phyloP scores from a whole-genome alignment of 306 rosid genomes.

The Myrica gale region DNA sequence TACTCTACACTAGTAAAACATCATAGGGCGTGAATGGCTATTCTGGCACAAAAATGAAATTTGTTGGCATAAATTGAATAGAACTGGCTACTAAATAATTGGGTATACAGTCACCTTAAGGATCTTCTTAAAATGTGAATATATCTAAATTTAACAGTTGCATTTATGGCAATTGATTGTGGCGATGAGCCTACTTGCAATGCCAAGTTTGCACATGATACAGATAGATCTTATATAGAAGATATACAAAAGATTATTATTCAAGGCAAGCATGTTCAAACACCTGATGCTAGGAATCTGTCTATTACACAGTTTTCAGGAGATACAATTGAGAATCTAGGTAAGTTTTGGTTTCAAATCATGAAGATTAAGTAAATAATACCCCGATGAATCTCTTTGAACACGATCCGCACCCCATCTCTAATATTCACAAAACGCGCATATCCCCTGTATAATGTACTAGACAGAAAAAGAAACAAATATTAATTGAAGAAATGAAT shows the following conservation, averaged over 20 bases:
- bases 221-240: not conserved
- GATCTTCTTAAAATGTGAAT: not conserved
- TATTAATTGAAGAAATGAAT: conserved; percentile 19
- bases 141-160: not conserved
- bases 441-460: conserved; percentile 92
- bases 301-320: not conserved
- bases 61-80: not conserved
- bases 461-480: conserved; percentile 12
- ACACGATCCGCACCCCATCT: conserved; percentile 98
- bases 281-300: not conserved
- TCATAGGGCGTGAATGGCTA: not conserved
- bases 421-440: conserved; percentile 88
- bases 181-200: not conserved
- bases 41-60: not conserved
- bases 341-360: not conserved
- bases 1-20: not conserved
- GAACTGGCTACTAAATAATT: not conserved
- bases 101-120: not conserved
- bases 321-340: not conserved
- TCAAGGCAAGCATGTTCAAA: not conserved
- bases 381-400: conserved; percentile 94
- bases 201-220: not conserved
- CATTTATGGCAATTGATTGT: not conserved
- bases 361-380: conserved; percentile 19
- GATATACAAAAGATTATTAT: not conserved